These are phyloP conservation scores for Boletus patriciae DNA, from an alignment of 768 basidiomycete species.

Conservation along the genomic window DNA sequence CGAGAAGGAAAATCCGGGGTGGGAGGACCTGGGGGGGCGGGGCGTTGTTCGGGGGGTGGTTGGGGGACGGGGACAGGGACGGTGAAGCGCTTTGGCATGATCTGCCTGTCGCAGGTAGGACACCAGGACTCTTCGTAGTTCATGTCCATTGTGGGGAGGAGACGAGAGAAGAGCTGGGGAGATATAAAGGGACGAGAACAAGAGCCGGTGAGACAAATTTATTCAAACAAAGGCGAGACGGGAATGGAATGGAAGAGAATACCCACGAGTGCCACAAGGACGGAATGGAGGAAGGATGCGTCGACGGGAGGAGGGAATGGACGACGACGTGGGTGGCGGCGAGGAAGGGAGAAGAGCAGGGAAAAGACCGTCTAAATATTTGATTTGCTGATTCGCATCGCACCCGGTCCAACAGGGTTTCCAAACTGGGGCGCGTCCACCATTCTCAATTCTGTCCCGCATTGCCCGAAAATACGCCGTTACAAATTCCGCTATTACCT, in stretches of 20 bases:
- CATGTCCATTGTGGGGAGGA: conserved; percentile 30
- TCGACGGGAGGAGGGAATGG: background rate
- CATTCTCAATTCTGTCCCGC: conserved; percentile 24
- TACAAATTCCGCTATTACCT: conserved; percentile 35
- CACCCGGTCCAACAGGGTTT: conserved; percentile 23
- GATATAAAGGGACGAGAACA: conserved; percentile 14
- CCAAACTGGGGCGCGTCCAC: conserved; percentile 18
- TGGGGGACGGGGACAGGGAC: conserved; percentile 48
- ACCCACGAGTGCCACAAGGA: conserved; percentile 14
- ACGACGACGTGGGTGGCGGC: conserved; percentile 23
- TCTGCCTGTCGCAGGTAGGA: conserved; percentile 74
- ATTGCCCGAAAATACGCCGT: conserved; percentile 27
- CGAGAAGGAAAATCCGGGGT: conserved; percentile 42
- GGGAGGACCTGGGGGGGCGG: conserved; percentile 32
- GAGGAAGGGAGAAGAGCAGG: conserved; percentile 24
- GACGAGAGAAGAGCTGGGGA: conserved; percentile 8
- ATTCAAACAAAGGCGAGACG: conserved; percentile 4
- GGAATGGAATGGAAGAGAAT: background rate
- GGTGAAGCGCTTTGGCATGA: conserved; percentile 71
- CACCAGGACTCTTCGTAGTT: conserved; percentile 75
- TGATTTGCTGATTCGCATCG: conserved; percentile 40
- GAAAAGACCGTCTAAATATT: conserved; percentile 39
- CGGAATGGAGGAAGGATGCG: background rate
- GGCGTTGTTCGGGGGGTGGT: conserved; percentile 14
- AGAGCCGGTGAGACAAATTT: conserved; percentile 18